phyloP scores from a whole-genome alignment of 176 grass and related monocot species.

The Lolium multiflorum region DNA sequence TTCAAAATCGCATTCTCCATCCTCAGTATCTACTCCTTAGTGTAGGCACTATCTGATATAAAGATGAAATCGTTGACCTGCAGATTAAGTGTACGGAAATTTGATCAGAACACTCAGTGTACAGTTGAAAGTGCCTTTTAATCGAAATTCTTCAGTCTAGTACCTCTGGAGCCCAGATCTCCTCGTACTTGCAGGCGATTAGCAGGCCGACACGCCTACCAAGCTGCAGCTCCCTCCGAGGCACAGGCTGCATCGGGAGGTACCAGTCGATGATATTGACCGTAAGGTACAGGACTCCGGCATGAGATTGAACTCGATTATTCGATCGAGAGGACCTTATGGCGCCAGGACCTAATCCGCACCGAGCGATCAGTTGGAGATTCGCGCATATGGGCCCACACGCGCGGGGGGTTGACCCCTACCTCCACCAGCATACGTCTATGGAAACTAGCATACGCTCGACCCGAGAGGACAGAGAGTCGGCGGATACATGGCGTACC shows the following conservation, averaged over 20 bases:
- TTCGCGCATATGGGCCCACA: too few relatives aligned
- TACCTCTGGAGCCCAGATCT: conserved; percentile 93
- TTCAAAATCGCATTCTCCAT: conserved; percentile 90
- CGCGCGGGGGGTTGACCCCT: too few relatives aligned
- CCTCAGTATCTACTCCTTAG: conserved; percentile 67
- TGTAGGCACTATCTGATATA: conserved; percentile 81
- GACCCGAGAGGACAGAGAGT: too few relatives aligned
- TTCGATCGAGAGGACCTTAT: too few relatives aligned
- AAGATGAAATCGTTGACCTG: conserved; percentile 92
- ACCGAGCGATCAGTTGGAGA: too few relatives aligned
- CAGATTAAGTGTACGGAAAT: not conserved
- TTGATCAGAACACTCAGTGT: conserved; percentile 7
- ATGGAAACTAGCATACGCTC: too few relatives aligned
- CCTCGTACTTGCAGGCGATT: conserved; percentile 92
- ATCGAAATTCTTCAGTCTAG: too few relatives aligned
- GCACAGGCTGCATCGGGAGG: conserved; percentile 49
- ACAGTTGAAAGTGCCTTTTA: not conserved
- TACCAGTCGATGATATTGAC: conserved; percentile 70
- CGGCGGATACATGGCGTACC: too few relatives aligned
- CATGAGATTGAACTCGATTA: too few relatives aligned
- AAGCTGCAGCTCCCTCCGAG: conserved; percentile 81
- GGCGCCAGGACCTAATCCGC: too few relatives aligned
- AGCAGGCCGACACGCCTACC: conserved; percentile 72
- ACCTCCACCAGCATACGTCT: too few relatives aligned
- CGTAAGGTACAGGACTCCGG: conserved; percentile 74